A percentile compares a stretch with the other conserved stretches of the same genome.
These are phyloP conservation scores for Ramalina peruviana DNA, from an alignment of 495 filamentous ascomycete genomes.

Conservation along the genomic window DNA sequence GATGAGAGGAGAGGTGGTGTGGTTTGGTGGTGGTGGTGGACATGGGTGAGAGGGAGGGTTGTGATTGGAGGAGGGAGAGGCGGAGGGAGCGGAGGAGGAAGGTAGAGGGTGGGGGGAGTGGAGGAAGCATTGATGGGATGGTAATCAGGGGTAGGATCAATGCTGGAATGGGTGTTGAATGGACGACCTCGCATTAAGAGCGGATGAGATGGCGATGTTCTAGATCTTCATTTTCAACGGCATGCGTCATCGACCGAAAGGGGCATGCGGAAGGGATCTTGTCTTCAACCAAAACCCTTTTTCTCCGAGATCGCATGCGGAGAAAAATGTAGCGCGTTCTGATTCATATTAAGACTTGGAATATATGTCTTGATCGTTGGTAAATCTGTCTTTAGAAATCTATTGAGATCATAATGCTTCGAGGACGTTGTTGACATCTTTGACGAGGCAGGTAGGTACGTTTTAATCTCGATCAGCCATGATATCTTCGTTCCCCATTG, in stretches of 20 bases:
- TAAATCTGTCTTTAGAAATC: neutral
- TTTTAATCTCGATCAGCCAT: too few relatives aligned
- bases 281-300: neutral
- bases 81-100: constrained; percentile 1
- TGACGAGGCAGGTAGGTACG: too few relatives aligned
- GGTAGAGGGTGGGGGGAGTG: neutral
- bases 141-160: neutral
- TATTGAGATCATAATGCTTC: neutral
- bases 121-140: neutral
- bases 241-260: neutral
- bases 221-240: neutral
- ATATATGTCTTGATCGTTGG: neutral
- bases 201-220: neutral
- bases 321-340: too few relatives aligned
- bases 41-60: neutral
- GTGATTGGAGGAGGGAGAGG: neutral
- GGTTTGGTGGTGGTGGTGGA: neutral
- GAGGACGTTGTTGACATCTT: too few relatives aligned
- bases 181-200: neutral
- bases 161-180: neutral
- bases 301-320: neutral
- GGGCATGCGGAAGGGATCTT: neutral
- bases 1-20: neutral
- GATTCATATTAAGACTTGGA: neutral
- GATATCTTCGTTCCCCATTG: too few relatives aligned